phyloP scores from a whole-genome alignment of 2,329 filamentous ascomycete genomes.

The Penicillium aurantiogriseum region DNA sequence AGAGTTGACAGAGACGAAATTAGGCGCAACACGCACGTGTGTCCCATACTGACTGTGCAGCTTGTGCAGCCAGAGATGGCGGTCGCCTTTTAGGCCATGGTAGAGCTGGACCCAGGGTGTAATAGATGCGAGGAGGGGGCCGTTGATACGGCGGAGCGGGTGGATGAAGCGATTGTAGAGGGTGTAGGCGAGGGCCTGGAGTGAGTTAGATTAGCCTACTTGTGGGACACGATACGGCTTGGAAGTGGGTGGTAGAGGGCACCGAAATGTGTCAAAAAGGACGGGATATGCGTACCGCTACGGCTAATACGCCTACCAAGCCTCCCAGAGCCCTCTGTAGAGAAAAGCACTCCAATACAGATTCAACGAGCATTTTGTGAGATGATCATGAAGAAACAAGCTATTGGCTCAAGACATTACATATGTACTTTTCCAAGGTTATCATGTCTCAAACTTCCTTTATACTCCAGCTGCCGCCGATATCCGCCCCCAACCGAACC shows the following conservation, averaged over 20 bases:
- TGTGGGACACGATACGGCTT: not conserved
- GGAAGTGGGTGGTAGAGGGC: not conserved
- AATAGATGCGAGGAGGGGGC: constrained; percentile 32
- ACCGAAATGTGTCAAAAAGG: not conserved
- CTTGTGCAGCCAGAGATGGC: constrained; percentile 70
- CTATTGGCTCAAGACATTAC: not conserved
- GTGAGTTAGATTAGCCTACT: not conserved
- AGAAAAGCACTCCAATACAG: constrained; percentile 19
- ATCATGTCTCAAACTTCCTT: constrained; percentile 6
- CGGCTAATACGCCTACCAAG: constrained; percentile 17
- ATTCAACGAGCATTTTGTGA: constrained; percentile 26
- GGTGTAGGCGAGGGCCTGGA: constrained; percentile 31
- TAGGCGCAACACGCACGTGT: constrained; percentile 74
- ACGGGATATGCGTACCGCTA: constrained; percentile 18
- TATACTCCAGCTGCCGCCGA: constrained; percentile 16
- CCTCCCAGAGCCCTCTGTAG: constrained; percentile 17
- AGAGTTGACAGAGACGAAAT: constrained; percentile 74
- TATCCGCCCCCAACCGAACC: constrained; percentile 27
- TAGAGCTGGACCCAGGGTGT: constrained; percentile 62
- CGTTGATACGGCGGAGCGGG: constrained; percentile 33
- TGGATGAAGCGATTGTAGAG: constrained; percentile 39
- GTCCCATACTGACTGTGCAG: constrained; percentile 69
- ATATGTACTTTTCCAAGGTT: not conserved
- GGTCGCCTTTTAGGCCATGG: constrained; percentile 71
- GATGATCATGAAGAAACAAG: not conserved